Evolutionary conservation across 2,329 filamentous ascomycete genomes (phyloP), one percentile per base, ranked within the genome.

Genomic region (Graphilbum sp.): DNA sequence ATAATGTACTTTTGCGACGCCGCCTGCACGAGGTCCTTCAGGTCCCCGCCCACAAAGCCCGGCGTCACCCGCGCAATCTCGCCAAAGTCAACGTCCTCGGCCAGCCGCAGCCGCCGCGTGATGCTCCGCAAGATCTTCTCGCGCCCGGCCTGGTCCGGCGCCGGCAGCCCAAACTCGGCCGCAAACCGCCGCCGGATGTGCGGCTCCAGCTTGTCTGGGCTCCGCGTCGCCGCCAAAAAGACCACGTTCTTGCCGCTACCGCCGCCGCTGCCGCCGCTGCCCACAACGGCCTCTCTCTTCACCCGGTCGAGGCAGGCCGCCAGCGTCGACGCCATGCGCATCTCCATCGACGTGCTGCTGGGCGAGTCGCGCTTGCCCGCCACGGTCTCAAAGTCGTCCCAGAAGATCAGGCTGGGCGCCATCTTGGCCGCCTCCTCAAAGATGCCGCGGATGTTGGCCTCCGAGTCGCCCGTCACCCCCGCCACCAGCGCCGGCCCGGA

Each of bases 321-420:
- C 46, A 96, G 74, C 51, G 93, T 82, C 1, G 76, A 73, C 12
- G 92, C 79, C 44, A 92, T 90, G 38, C 86, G 67, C 52, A 85
- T 83, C 53, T 94, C 86, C 74, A 92, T 88, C 7, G 40, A 31
- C 50, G 80, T 78, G 50, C 90, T 81, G 1, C 80, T 75, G 39
- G 74, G 82, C 16, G 5, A 5, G 45, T 93, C 84, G 40, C 81
- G 69, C 54, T 92, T 93, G 0, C 83, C 82, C 36, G 86, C 83
- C 49, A 96, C 90, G 4, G 80, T 79, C 55, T 98, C 87, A 37
- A 96, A 83, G 48, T 94, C 80, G 47, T 94, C 86, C 41, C 96
- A 81, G 51, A 95, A 92, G 5, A 98, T 69, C 5, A 98, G 66
- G 50, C 85, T 93, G 0, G 90, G 90, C 0, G 88, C 87, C 29